These are phyloP conservation scores for Candida tetrigidarum DNA, from an alignment of 1,139 yeast genomes.

Conservation along the genomic window DNA sequence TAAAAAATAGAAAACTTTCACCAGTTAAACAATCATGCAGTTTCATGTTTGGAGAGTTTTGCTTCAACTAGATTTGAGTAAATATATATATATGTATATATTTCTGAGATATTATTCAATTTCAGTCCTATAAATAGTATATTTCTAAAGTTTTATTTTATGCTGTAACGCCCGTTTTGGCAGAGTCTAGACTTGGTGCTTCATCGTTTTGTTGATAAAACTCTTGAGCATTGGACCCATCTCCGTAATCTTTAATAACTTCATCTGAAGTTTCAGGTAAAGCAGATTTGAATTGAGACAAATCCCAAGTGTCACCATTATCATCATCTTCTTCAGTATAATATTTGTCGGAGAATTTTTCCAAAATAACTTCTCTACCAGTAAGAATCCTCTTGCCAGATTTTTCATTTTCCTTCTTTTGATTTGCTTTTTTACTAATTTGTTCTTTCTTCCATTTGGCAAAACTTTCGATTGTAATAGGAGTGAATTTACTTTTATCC, in stretches of 20 bases:
- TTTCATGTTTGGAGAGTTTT: no score
- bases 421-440: constrained; percentile 61
- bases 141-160: neutral
- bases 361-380: constrained; percentile 82
- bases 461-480: constrained; percentile 86
- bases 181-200: constrained; percentile 7
- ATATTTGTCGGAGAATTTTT: constrained; percentile 70
- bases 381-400: constrained; percentile 57
- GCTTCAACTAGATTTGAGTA: no score
- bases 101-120: neutral
- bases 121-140: neutral
- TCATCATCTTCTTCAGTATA: constrained; percentile 54
- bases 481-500: constrained; percentile 79
- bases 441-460: constrained; percentile 82
- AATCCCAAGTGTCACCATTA: constrained; percentile 65
- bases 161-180: constrained; percentile 9
- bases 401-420: constrained; percentile 55
- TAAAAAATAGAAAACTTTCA: constrained; percentile 9
- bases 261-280: constrained; percentile 46
- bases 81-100: neutral
- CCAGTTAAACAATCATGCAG: no score
- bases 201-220: constrained; percentile 23
- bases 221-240: constrained; percentile 29
- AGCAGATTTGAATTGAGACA: constrained; percentile 60
- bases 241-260: constrained; percentile 62